These are phyloP conservation scores for Podosphaera fusca DNA, from an alignment of 2,329 filamentous ascomycete species.

Conservation along the genomic window DNA sequence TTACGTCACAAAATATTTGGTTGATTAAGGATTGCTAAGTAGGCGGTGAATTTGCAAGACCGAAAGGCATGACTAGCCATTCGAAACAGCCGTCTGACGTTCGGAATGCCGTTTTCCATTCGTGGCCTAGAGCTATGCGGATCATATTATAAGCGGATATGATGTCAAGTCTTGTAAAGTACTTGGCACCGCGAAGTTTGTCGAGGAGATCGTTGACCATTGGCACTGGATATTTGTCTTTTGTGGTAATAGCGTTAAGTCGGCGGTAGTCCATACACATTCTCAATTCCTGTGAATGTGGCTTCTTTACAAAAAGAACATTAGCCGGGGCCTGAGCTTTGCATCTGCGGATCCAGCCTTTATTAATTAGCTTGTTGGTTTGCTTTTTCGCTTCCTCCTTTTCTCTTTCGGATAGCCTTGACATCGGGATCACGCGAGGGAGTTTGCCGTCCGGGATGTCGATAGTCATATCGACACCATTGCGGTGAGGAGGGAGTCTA, in stretches of 20 bases:
- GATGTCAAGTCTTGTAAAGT: conserved; percentile 1
- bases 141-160: not conserved
- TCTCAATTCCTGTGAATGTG: not conserved
- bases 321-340: not conserved
- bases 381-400: not conserved
- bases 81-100: not conserved
- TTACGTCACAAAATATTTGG: no score
- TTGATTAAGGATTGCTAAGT: no score
- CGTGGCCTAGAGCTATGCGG: not conserved
- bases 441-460: not conserved
- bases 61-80: not conserved
- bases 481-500: not conserved
- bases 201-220: not conserved
- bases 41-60: not conserved
- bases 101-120: not conserved
- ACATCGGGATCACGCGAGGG: not conserved
- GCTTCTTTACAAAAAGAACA: not conserved
- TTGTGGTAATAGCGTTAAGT: not conserved
- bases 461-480: not conserved
- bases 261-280: not conserved
- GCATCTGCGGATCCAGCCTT: not conserved
- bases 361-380: not conserved
- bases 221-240: conserved; percentile 1
- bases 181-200: not conserved
- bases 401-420: not conserved